Conservation (phyloP, 257 asterid species). For the Echites panduratus region DNA sequence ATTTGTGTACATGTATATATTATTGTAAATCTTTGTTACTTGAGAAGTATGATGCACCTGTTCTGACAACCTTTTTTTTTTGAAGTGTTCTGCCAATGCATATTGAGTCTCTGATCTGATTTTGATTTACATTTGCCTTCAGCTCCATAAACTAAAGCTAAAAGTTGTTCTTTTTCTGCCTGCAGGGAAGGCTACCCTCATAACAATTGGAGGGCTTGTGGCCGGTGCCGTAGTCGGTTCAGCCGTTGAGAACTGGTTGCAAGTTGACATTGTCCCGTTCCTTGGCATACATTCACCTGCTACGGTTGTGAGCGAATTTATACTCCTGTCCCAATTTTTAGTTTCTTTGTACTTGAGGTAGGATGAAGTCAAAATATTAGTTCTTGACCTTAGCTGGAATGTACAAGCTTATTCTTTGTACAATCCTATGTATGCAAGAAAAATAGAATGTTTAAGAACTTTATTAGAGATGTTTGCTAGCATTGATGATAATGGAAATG, state of each 20-base stretch:
- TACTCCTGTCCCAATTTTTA: constrained; percentile 79
- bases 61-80: no score
- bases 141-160: not conserved
- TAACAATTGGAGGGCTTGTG: constrained; percentile 92
- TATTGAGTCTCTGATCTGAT: not conserved
- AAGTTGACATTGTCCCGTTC: constrained; percentile 89
- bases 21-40: not conserved
- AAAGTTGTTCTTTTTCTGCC: constrained; percentile 1
- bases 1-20: not conserved
- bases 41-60: not conserved
- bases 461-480: constrained; percentile 23
- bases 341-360: constrained; percentile 72
- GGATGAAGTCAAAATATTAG: constrained; percentile 22
- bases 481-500: constrained; percentile 13
- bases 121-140: not conserved
- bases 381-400: constrained; percentile 17
- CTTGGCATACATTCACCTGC: constrained; percentile 89
- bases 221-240: constrained; percentile 97
- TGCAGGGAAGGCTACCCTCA: constrained; percentile 89
- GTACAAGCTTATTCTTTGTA: constrained; percentile 18
- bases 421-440: constrained; percentile 27
- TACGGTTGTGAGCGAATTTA: constrained; percentile 76
- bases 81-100: not conserved
- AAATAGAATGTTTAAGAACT: constrained; percentile 42
- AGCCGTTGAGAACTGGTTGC: constrained; percentile 90